Evolutionary conservation across 805 yeast genomes (phyloP).

Genomic region (Wickerhamiella alocasiicola): DNA sequence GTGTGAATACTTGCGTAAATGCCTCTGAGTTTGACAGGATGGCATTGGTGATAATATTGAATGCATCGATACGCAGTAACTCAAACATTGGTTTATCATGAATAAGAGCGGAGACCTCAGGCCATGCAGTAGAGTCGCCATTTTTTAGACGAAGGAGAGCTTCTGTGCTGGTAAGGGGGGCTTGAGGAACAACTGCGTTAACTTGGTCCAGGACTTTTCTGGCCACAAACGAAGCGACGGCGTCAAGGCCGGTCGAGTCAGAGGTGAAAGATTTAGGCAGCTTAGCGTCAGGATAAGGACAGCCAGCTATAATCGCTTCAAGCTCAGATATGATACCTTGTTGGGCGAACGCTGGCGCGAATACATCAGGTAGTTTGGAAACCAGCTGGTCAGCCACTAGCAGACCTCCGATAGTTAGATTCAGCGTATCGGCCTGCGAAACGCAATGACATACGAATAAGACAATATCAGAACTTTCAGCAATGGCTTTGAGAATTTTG

Average conservation of each 20-base stretch:
- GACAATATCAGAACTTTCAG: conserved; percentile 10
- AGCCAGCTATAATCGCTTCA: conserved; percentile 1
- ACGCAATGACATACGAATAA: conserved; percentile 14
- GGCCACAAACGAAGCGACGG: conserved; percentile 32
- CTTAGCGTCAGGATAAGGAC: conserved; percentile 3
- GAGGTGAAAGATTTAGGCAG: neutral
- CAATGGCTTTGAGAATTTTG: conserved; percentile 5
- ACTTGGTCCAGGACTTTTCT: conserved; percentile 38
- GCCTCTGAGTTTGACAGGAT: neutral
- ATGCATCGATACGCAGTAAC: conserved; percentile 5
- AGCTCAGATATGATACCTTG: conserved; percentile 14
- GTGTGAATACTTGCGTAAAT: conserved; percentile 4
- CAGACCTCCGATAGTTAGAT: conserved; percentile 15
- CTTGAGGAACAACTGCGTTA: conserved; percentile 33
- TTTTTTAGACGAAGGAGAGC: conserved; percentile 9
- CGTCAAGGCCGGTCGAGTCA: neutral
- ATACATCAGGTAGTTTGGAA: conserved; percentile 5
- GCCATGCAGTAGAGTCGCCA: conserved; percentile 21
- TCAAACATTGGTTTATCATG: conserved; percentile 34
- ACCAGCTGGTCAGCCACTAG: conserved; percentile 18
- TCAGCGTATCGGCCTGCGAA: conserved; percentile 15
- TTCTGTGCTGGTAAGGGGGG: conserved; percentile 12
- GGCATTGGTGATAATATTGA: conserved; percentile 3
- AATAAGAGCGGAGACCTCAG: conserved; percentile 44
- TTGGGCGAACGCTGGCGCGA: conserved; percentile 4